Evolutionary conservation across 164 flowering plant genomes (phyloP).

Genomic region (Euptelea pleiosperma): DNA sequence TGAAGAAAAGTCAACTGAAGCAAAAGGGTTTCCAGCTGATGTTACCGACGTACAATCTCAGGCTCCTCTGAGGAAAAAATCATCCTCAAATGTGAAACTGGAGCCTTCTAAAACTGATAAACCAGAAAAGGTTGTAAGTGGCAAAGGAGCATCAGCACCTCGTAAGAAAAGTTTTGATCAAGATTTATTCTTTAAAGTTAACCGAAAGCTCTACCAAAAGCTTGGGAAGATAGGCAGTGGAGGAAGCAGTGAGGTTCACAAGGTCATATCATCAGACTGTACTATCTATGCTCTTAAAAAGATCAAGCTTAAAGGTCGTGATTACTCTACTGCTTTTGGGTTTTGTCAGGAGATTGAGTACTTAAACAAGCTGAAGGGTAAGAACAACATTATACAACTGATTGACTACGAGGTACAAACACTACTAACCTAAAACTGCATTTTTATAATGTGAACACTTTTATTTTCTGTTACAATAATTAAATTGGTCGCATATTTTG

Average conservation of each 20-base stretch:
- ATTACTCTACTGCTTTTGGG: constrained; percentile 92
- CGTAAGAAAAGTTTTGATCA: constrained; percentile 72
- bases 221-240: constrained; percentile 99
- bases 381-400: constrained; percentile 76
- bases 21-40: constrained; percentile 28
- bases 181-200: constrained; percentile 84
- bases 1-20: constrained; percentile 33
- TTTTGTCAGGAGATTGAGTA: constrained; percentile 95
- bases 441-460: background rate
- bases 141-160: constrained; percentile 48
- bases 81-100: constrained; percentile 34
- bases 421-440: background rate
- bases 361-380: constrained; percentile 78
- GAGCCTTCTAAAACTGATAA: constrained; percentile 53
- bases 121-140: constrained; percentile 48
- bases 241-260: constrained; percentile 99
- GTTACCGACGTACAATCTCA: constrained; percentile 39
- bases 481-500: background rate
- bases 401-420: constrained; percentile 89
- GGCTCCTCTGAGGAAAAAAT: constrained; percentile 29
- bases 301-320: constrained; percentile 97
- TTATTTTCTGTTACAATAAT: background rate
- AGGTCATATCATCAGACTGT: constrained; percentile 90
- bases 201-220: constrained; percentile 92
- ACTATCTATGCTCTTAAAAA: constrained; percentile 89